Evolutionary conservation across 2,329 filamentous ascomycete genomes (phyloP), one percentile per base, ranked within the genome.

Genomic region (Fusarium goolgardi): DNA sequence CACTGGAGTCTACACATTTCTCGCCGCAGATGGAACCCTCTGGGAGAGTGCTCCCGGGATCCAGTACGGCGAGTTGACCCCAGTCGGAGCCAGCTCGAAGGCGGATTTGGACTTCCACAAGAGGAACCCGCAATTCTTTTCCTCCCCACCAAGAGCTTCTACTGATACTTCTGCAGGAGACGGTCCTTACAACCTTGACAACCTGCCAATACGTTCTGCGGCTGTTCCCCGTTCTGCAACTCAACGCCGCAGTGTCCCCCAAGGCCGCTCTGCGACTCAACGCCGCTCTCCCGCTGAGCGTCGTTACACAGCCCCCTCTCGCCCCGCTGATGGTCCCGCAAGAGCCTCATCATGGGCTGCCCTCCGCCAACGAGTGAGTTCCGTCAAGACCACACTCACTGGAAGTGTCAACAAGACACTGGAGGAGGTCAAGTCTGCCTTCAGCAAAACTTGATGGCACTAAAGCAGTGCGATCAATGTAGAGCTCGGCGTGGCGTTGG

Each of bases 351-450:
- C 27, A 45, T 20, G 23, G 10, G 15, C 12, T 1, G 4, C 27
- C 3, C 7, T 49, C 11, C 15, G 12, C 7, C 25, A 4, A 29
- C 32, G 4, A 56, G 25, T 5, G 20, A 44, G 6, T 20, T 44
- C 2, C 37, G 34, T 13, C 13, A 39, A 3, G 27, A 39, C 11
- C 60, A 54, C 12, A 39, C 23, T 11, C 52, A 44, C 12, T 65
- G 60, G 62, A 40, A 23, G 7, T 65, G 54, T 29, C 20, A 32
- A 2, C 60, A 65, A 11, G 23, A 54, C 23, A 25, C 47, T 9
- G 27, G 31, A 7, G 20, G 40, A 2, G 32, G 23, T 9, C 8
- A 39, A 9, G 4, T 12, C 18, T 65, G 60, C n/a, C 27, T 11
- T 6, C 20, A 53, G 9, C 52, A 44, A 16, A 59, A 65, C 7